Percentiles rank a stretch among this genome's conserved stretches.
Evolutionary conservation across 2,329 filamentous ascomycete species (phyloP).

Genomic region (Aurifilum marmelostoma): DNA sequence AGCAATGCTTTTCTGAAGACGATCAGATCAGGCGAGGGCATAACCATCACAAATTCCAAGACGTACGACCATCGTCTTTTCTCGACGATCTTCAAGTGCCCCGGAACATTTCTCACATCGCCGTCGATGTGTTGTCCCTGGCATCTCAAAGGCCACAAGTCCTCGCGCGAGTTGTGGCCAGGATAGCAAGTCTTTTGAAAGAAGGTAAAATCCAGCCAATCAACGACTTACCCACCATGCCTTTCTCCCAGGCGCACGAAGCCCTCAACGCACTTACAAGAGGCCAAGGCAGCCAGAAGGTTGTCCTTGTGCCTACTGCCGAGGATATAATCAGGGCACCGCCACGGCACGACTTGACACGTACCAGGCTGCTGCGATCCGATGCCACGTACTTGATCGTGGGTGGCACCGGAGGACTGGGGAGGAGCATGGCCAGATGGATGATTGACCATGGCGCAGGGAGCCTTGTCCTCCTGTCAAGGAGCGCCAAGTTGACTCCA

Average conservation of each 20-base stretch:
- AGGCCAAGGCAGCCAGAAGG: conserved; percentile 43
- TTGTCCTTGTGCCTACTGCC: conserved; percentile 39
- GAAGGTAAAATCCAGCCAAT: conserved; percentile 42
- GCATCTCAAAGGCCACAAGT: conserved; percentile 46
- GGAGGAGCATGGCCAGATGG: conserved; percentile 31
- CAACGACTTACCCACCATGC: conserved; percentile 40
- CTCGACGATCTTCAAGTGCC: background rate
- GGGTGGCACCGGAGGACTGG: conserved; percentile 35
- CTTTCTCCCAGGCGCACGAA: conserved; percentile 44
- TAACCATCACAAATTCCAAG: background rate
- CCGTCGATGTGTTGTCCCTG: conserved; percentile 50
- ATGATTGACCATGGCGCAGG: conserved; percentile 30
- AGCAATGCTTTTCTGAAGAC: background rate
- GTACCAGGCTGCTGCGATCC: conserved; percentile 20
- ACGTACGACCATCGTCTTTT: background rate
- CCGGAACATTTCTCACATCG: conserved; percentile 50
- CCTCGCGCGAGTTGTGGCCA: conserved; percentile 43
- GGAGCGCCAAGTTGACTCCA: conserved; percentile 18
- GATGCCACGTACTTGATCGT: conserved; percentile 34
- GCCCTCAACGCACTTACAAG: conserved; percentile 43
- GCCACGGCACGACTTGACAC: conserved; percentile 14
- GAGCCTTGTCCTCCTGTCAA: conserved; percentile 29
- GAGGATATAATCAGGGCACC: conserved; percentile 1
- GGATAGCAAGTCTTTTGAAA: conserved; percentile 42
- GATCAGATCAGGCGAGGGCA: background rate